phyloP scores from a whole-genome alignment of 345 rosid genomes.

The Gossypium bickii region DNA sequence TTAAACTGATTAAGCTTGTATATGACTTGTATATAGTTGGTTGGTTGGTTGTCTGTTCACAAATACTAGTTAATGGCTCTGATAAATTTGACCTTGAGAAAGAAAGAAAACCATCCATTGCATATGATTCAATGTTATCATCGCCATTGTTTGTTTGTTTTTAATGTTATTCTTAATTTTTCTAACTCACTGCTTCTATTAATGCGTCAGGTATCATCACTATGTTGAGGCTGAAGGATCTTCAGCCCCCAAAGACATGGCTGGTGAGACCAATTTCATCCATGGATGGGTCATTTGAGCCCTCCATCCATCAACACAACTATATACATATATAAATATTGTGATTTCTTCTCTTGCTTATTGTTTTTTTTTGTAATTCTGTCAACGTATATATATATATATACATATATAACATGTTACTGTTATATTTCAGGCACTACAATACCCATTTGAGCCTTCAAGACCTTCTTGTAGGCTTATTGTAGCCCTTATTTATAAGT shows the following conservation, averaged over 20 bases:
- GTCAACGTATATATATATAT: background rate
- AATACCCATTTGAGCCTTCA: background rate
- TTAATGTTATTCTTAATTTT: background rate
- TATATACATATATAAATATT: background rate
- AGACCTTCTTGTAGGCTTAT: background rate
- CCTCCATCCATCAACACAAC: background rate
- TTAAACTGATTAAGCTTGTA: background rate
- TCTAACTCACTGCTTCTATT: background rate
- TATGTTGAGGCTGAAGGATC: constrained; percentile 62
- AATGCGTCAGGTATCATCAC: constrained; percentile 48
- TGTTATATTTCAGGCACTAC: background rate
- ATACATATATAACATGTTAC: too few species aligned
- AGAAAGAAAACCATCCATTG: background rate
- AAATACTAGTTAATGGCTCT: too few species aligned
- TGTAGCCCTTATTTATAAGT: background rate
- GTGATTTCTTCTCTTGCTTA: background rate
- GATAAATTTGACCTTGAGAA: too few species aligned
- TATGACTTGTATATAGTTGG: too few species aligned
- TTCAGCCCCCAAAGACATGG: constrained; percentile 40
- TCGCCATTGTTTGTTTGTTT: background rate
- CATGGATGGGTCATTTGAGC: constrained; percentile 74
- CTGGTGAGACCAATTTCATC: constrained; percentile 63
- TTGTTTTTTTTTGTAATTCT: background rate
- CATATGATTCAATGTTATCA: background rate
- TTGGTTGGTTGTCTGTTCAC: too few species aligned